Percentiles rank a stretch among this genome's conserved stretches.
Conservation (phyloP, 192 early-diverging fungal species). For the Paraglomus occultum region DNA sequence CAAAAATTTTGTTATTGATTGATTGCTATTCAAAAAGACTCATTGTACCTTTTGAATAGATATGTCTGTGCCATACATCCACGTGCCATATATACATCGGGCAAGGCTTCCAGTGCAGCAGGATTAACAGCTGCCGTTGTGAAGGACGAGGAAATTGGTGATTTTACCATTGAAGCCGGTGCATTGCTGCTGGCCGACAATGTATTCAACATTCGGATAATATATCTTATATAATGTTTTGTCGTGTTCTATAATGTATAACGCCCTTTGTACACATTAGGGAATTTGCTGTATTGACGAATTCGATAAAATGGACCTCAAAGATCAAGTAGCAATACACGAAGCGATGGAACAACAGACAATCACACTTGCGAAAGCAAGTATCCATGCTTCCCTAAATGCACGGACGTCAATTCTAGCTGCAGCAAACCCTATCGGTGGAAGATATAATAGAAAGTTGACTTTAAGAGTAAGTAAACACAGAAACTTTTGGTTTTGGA, state of each 20-base stretch:
- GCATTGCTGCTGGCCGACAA: conserved; percentile 98
- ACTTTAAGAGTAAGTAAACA: conserved; percentile 68
- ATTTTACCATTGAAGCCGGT: conserved; percentile 97
- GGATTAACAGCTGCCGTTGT: conserved; percentile 94
- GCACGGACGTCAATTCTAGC: conserved; percentile 94
- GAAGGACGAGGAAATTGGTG: conserved; percentile 96
- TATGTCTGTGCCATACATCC: conserved; percentile 90
- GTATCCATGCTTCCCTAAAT: conserved; percentile 93
- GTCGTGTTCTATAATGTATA: neutral
- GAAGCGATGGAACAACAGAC: conserved; percentile 99
- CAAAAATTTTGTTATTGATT: neutral
- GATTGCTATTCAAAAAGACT: neutral
- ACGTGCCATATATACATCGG: conserved; percentile 92
- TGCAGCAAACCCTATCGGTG: conserved; percentile 94
- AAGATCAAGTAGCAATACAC: conserved; percentile 99
- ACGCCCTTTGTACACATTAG: conserved; percentile 35
- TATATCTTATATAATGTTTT: conserved; percentile 1
- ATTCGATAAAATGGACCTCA: conserved; percentile 98
- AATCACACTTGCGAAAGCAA: conserved; percentile 94
- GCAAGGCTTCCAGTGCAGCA: conserved; percentile 93
- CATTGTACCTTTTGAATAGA: conserved; percentile 45
- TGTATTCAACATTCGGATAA: conserved; percentile 39
- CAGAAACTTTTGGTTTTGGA: neutral
- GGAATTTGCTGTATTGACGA: conserved; percentile 99
- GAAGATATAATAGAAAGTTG: conserved; percentile 93